These are phyloP conservation scores for Lycium barbarum DNA, from an alignment of 257 asterid genomes.

Conservation along the genomic window DNA sequence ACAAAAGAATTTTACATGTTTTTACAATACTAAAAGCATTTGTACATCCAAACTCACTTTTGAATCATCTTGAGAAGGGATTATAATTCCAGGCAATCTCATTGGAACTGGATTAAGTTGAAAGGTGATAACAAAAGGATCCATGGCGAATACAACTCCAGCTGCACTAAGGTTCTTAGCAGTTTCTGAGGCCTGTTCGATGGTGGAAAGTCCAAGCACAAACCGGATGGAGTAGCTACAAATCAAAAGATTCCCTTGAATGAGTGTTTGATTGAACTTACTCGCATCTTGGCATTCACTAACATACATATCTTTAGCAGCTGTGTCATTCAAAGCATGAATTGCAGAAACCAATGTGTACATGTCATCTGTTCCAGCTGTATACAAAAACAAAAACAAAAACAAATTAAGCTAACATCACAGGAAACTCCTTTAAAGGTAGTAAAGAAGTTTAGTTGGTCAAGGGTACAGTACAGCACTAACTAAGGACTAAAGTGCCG, in stretches of 20 bases:
- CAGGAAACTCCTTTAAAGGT: not conserved
- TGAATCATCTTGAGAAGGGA: conserved; percentile 86
- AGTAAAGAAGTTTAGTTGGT: conserved; percentile 4
- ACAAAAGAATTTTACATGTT: not conserved
- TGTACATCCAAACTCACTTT: conserved; percentile 57
- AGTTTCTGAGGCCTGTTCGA: conserved; percentile 82
- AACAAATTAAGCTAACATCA: not conserved
- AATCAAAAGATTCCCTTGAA: conserved; percentile 80
- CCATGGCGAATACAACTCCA: conserved; percentile 94
- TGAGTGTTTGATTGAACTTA: conserved; percentile 59
- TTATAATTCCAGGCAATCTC: conserved; percentile 82
- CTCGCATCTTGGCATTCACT: conserved; percentile 91
- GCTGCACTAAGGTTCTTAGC: conserved; percentile 84
- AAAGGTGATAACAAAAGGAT: conserved; percentile 86
- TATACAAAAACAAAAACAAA: conserved; percentile 28
- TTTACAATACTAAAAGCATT: conserved; percentile 13
- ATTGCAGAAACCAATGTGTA: conserved; percentile 79
- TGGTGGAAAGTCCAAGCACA: conserved; percentile 94
- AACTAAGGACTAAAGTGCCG: not conserved
- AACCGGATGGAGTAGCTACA: conserved; percentile 99
- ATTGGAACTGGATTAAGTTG: conserved; percentile 90
- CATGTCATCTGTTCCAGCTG: conserved; percentile 84
- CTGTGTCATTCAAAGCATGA: conserved; percentile 66
- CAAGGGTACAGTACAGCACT: not conserved
- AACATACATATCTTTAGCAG: conserved; percentile 72